Base-by-base conservation (phyloP, 352 stramenopile species). In the Hyaloperonospora arabidopsidis region DNA sequence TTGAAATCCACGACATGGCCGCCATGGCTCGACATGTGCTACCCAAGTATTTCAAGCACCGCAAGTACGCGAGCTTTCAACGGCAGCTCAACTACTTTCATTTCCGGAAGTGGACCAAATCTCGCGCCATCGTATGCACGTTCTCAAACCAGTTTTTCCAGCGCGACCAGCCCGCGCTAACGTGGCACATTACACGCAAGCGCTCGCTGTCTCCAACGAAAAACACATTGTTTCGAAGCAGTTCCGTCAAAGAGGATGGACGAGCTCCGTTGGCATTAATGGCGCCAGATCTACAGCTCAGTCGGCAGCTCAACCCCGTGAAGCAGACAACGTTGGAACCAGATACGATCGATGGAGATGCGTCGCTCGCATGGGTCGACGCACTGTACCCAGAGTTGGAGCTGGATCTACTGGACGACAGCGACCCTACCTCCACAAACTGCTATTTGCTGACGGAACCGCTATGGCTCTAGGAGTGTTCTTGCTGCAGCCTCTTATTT, bases 21-120 rank as follows among this genome's bases (percentile, higher is more conserved):
- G 54, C 60, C 41, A 82, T 96, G 51, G 88, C 89, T 60, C 55
- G 65, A 38, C 77, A 86, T 58, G 75, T 97, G 47, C 69, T 97
- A 18, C 86, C 88, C 25, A 84, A 86, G 54, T 96, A 95, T 66
- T 96, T 96, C 68, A 95, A 95, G 51, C 87, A 96, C 62, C 61
- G 73, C 54, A 93, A 87, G 51, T 95, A 96, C 70, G 84, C 87
- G 17, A 95, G 82, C 34, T 87, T 97, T 39, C 82, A 93, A 46
- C 75, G 88, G 8, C 86, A 97, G 61, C 73, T 97, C 50, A 95
- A 93, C 67, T 97, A 97, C 60, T 97, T 97, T 57, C 77, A 76
- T 51, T 97, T 97, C 66, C 70, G 78, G 61, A 89, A 89, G 58
- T 87, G 76, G 76, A 87, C 76, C 61, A 87, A 87, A 60, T 84